phyloP scores from a whole-genome alignment of 2,329 filamentous ascomycete genomes.

The Didymella lethalis region DNA sequence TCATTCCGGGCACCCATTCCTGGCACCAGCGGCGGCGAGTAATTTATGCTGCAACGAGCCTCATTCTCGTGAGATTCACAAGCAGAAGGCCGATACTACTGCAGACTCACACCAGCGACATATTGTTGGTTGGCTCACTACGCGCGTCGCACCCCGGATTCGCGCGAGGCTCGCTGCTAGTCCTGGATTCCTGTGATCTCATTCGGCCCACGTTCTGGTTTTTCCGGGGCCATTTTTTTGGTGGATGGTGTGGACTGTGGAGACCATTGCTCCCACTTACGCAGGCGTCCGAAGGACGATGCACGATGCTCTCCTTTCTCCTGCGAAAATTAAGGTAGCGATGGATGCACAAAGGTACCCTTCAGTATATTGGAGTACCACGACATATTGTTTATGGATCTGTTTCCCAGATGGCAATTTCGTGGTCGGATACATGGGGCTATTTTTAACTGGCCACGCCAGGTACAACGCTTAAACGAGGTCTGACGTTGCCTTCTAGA shows the following conservation, averaged over 20 bases:
- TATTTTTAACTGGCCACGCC: slow-evolving; percentile 29
- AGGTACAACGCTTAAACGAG: slow-evolving; percentile 18
- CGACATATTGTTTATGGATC: slow-evolving; percentile 18
- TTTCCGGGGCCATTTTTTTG: slow-evolving; percentile 7
- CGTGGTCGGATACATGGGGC: slow-evolving; percentile 13
- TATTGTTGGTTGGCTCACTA: neutral
- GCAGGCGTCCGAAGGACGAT: neutral
- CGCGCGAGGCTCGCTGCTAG: slow-evolving; percentile 3
- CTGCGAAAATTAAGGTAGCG: neutral
- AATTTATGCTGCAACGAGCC: slow-evolving; percentile 10
- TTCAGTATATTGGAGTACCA: neutral
- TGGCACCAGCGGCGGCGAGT: slow-evolving; percentile 14
- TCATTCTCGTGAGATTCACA: neutral
- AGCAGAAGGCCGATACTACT: neutral
- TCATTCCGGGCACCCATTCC: slow-evolving; percentile 21
- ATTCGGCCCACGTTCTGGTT: slow-evolving; percentile 16
- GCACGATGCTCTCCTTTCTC: slow-evolving; percentile 4
- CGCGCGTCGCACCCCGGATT: slow-evolving; percentile 9
- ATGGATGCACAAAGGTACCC: slow-evolving; percentile 7
- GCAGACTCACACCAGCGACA: neutral
- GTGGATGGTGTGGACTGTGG: slow-evolving; percentile 11
- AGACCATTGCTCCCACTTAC: slow-evolving; percentile 1
- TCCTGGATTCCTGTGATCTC: slow-evolving; percentile 2
- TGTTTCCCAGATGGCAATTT: slow-evolving; percentile 11
- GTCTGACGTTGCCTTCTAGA: slow-evolving; percentile 30